Evolutionary conservation across 1,284 basidiomycete species (phyloP), one percentile per base, ranked within the genome.

Genomic region (Malassezia globosa): DNA sequence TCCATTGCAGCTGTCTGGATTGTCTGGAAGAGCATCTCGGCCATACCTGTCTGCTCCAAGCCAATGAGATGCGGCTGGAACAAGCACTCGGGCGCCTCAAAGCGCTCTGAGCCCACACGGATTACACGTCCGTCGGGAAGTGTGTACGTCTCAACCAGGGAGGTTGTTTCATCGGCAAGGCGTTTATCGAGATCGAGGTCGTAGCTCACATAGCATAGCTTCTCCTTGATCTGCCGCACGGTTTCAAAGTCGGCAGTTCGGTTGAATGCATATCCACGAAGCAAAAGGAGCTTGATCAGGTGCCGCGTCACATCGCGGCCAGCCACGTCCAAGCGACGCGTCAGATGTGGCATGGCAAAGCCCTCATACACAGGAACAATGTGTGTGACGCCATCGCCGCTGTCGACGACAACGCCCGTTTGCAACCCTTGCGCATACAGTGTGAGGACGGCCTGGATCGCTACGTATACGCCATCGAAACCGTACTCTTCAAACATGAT

Each of bases 401-500:
- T 96, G 73, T 97, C 92, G 54, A 97, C 90, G 35, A 97, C 94
- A 24, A 97, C 90, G 56, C 92, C 92, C 5, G 92, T 97, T 51
- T 89, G 92, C 40, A 97, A 77, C 76, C 94, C 92, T 31, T 96
- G 92, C 11, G 92, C 92, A 72, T 96, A 96, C 13, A 97, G 78
- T 7, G 94, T 97, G 70, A 99, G 76, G 37, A 99, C 94, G 4
- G 92, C 94, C 77, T 99, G 94, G 61, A 99, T 96, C 19, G 92
- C 92, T 1, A 99, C 83, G 72, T 97, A 97, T 51, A 97, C 87
- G 0, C 88, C 87, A 19, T 83, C 83, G 67, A 97, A 95, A 5
- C 87, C 87, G 73, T 96, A 99, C 64, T 94, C 85, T 75, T 99
- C 94, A 72, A 97, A 96, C 92, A 99, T 97, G 71, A 96, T 87